phyloP scores from a whole-genome alignment of 2,329 filamentous ascomycete species.

The Trichoderma citrinoviride region DNA sequence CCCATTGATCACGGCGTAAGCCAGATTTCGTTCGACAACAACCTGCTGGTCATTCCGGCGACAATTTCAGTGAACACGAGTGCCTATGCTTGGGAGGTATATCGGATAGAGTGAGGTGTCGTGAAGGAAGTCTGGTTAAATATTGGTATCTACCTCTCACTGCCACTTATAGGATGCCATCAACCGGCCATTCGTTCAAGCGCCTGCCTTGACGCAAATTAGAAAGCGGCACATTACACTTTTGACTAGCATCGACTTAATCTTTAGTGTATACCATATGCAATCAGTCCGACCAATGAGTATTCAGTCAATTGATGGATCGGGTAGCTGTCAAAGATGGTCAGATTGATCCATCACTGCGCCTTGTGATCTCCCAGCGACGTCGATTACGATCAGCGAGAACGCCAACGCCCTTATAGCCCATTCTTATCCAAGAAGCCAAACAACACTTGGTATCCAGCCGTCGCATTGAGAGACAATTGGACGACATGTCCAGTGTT shows the following conservation, averaged over 20 bases:
- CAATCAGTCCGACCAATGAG: background rate
- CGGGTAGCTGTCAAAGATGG: background rate
- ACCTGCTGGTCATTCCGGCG: constrained; percentile 5
- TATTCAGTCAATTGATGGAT: background rate
- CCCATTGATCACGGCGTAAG: constrained; percentile 16
- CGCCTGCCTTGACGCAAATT: background rate
- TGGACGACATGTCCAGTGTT: background rate
- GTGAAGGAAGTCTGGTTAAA: background rate
- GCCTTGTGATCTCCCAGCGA: background rate
- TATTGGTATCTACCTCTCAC: no score
- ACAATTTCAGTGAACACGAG: constrained; percentile 14
- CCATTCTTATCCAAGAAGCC: background rate
- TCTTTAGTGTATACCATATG: background rate
- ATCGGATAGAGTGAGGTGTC: background rate
- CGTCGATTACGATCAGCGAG: background rate
- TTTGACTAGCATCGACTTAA: background rate
- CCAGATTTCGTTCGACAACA: constrained; percentile 10
- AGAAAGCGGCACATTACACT: no score
- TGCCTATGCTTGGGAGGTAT: constrained; percentile 17
- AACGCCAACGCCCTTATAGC: background rate
- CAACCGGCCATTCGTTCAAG: background rate
- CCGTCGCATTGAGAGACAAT: background rate
- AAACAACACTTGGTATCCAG: background rate
- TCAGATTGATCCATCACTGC: background rate
- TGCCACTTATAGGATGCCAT: no score